phyloP scores from a whole-genome alignment of 768 basidiomycete species.

The Trametes punicea region DNA sequence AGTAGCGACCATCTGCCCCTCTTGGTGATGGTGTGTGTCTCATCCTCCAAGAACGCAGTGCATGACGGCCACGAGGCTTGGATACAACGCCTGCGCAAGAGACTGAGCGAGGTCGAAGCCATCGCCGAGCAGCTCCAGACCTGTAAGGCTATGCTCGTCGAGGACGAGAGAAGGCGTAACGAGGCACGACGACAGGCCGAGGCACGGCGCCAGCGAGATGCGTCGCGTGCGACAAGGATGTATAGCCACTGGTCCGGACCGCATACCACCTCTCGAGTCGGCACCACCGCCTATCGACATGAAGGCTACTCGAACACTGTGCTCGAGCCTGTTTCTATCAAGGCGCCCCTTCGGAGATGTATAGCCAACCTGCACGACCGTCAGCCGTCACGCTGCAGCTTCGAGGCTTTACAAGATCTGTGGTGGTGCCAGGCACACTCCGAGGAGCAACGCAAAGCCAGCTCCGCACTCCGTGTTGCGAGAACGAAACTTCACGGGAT shows the following conservation, averaged over 20 bases:
- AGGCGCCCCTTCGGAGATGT: no score
- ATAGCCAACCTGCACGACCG: not conserved
- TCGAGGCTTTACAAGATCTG: not conserved
- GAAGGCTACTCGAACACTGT: no score
- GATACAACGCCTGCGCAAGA: not conserved
- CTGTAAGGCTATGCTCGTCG: not conserved
- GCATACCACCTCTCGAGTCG: no score
- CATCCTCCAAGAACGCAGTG: not conserved
- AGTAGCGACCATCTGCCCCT: not conserved
- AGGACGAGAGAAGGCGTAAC: not conserved
- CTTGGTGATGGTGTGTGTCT: not conserved
- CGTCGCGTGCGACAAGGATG: no score
- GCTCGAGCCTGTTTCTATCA: no score
- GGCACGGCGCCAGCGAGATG: not conserved
- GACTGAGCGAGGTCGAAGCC: not conserved
- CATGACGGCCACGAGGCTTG: slow-evolving; percentile 6
- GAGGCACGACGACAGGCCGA: not conserved
- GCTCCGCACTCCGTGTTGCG: no score
- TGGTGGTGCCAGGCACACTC: not conserved
- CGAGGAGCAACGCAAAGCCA: not conserved
- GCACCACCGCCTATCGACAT: no score
- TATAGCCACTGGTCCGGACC: no score
- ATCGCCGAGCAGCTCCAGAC: not conserved
- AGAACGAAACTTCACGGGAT: no score
- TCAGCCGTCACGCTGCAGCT: not conserved